These are phyloP conservation scores for Trichoderma endophyticum DNA, from an alignment of 2,329 filamentous ascomycete species.

Conservation along the genomic window DNA sequence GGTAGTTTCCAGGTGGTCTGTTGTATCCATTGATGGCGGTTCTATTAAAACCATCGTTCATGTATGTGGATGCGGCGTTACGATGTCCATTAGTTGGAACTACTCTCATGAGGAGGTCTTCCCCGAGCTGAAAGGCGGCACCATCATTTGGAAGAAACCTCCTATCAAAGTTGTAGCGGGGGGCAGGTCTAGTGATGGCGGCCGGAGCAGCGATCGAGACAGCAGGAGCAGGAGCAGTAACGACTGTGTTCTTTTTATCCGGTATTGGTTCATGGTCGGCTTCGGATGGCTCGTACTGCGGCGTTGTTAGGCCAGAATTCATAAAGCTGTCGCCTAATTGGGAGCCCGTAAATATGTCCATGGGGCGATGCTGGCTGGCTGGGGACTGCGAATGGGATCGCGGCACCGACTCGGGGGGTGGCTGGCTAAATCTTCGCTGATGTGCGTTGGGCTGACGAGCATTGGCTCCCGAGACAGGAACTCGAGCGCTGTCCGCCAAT, in stretches of 20 bases:
- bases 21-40: slow-evolving; percentile 21
- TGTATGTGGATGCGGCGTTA: slow-evolving; percentile 26
- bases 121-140: slow-evolving; percentile 33
- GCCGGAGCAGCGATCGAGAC: neutral
- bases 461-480: slow-evolving; percentile 32
- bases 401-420: slow-evolving; percentile 24
- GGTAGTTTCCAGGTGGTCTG: slow-evolving; percentile 12
- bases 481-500: slow-evolving; percentile 34
- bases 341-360: slow-evolving; percentile 37
- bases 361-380: slow-evolving; percentile 17
- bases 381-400: slow-evolving; percentile 21
- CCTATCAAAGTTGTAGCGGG: slow-evolving; percentile 13
- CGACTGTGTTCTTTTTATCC: neutral
- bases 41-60: slow-evolving; percentile 35
- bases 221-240: neutral
- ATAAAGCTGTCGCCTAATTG: slow-evolving; percentile 40
- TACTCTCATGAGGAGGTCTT: slow-evolving; percentile 39
- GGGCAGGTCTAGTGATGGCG: neutral
- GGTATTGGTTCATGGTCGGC: slow-evolving; percentile 18
- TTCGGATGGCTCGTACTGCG: slow-evolving; percentile 30
- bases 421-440: slow-evolving; percentile 27
- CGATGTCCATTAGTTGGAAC: slow-evolving; percentile 27
- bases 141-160: slow-evolving; percentile 14
- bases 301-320: slow-evolving; percentile 38
- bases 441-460: slow-evolving; percentile 30